These are phyloP conservation scores for Ganoderma sp. DNA, from an alignment of 1,284 basidiomycete species.

Conservation along the genomic window DNA sequence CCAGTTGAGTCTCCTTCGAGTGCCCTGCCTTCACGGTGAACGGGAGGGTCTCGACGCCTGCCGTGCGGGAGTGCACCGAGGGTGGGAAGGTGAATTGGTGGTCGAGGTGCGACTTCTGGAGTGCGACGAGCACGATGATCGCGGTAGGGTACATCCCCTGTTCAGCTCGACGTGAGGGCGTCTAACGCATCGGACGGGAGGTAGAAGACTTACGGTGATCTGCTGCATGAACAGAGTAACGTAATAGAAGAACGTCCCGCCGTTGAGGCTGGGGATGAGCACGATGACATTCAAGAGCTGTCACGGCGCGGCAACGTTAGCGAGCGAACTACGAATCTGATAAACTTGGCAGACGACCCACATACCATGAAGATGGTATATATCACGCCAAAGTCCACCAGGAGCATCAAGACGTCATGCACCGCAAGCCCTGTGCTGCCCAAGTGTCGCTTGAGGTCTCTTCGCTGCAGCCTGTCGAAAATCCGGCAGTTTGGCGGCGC, in stretches of 20 bases:
- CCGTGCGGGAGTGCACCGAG: not conserved
- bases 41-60: not conserved
- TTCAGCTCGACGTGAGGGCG: too few species aligned
- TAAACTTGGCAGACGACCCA: not conserved
- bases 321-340: not conserved
- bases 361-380: constrained; percentile 22
- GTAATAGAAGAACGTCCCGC: constrained; percentile 18
- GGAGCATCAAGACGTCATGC: constrained; percentile 11
- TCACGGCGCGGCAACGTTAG: too few species aligned
- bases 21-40: not conserved
- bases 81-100: constrained; percentile 24
- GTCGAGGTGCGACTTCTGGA: constrained; percentile 24
- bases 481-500: not conserved
- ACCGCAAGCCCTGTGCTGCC: constrained; percentile 10
- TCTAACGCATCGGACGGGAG: not conserved
- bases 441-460: constrained; percentile 13
- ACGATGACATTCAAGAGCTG: constrained; percentile 23
- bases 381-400: constrained; percentile 21
- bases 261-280: constrained; percentile 16
- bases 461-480: constrained; percentile 13
- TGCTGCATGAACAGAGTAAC: constrained; percentile 22
- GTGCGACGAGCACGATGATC: constrained; percentile 21
- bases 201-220: constrained; percentile 16
- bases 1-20: not conserved
- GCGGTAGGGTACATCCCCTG: constrained; percentile 25